Evolutionary conservation across 192 early-diverging fungal genomes (phyloP).

Genomic region (Linnemannia schmuckeri): DNA sequence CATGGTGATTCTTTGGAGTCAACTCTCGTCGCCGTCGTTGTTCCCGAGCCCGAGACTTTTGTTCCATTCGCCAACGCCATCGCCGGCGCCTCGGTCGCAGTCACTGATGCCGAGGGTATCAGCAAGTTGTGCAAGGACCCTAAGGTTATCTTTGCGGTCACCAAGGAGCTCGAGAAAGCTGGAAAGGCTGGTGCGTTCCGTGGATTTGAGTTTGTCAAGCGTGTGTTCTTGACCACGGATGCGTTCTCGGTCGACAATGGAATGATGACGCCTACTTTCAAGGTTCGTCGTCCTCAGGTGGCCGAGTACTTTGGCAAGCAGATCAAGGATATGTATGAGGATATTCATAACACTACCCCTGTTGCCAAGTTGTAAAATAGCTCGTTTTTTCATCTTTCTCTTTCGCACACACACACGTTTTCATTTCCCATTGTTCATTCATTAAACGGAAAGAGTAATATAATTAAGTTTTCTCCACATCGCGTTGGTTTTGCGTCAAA

Average conservation of each 20-base stretch:
- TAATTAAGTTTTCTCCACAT: too few relatives aligned
- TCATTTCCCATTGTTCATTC: too few relatives aligned
- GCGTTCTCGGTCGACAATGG: slow-evolving; percentile 85
- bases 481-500: too few relatives aligned
- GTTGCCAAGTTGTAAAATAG: slow-evolving; percentile 61
- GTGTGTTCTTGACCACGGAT: slow-evolving; percentile 77
- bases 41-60: slow-evolving; percentile 69
- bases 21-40: slow-evolving; percentile 63
- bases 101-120: slow-evolving; percentile 54
- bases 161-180: slow-evolving; percentile 65
- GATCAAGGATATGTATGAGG: slow-evolving; percentile 79
- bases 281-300: slow-evolving; percentile 87
- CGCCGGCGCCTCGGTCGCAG: slow-evolving; percentile 29
- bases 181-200: slow-evolving; percentile 63
- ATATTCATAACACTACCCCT: slow-evolving; percentile 48
- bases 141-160: slow-evolving; percentile 63
- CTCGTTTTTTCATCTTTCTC: neutral
- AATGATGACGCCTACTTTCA: slow-evolving; percentile 95
- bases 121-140: slow-evolving; percentile 64
- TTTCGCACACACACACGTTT: neutral
- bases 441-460: too few relatives aligned
- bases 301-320: slow-evolving; percentile 72
- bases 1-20: slow-evolving; percentile 65
- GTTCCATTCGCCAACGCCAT: slow-evolving; percentile 60
- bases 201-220: slow-evolving; percentile 86